Conservation (phyloP, 306 rosid genomes). For the Cicer bijugum region DNA sequence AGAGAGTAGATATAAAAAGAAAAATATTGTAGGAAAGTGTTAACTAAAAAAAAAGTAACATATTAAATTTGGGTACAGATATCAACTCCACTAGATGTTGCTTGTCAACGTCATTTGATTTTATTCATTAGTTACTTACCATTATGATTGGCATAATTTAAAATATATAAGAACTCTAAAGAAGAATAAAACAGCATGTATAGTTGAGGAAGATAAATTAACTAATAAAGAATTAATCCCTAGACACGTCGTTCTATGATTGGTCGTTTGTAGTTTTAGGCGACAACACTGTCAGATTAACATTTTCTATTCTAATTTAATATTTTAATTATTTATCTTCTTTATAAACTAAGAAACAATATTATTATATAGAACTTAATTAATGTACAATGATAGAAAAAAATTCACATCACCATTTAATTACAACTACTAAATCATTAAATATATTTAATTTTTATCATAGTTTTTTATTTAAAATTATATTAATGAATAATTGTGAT, state of each 20-base stretch:
- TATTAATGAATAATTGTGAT: no score
- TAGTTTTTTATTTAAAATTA: no score
- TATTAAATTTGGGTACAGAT: conserved; percentile 34
- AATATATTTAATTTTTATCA: no score
- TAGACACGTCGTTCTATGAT: conserved; percentile 66
- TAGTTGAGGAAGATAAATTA: conserved; percentile 43
- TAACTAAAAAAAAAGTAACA: no score
- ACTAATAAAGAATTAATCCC: conserved; percentile 51
- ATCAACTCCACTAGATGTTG: conserved; percentile 46
- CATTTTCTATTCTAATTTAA: conserved; percentile 30
- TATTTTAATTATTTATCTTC: conserved; percentile 38
- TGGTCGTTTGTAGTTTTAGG: conserved; percentile 53
- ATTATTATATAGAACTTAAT: neutral
- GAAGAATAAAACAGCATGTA: conserved; percentile 57
- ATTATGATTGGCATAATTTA: conserved; percentile 39
- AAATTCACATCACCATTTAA: no score
- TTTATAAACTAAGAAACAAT: conserved; percentile 13
- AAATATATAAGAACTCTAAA: conserved; percentile 32
- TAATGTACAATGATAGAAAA: no score
- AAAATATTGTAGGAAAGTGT: neutral
- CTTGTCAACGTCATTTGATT: conserved; percentile 43
- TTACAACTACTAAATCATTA: no score
- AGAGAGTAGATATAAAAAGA: neutral
- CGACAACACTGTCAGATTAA: conserved; percentile 73
- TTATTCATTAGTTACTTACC: conserved; percentile 40